Percentiles rank a stretch among this genome's conserved stretches.
Evolutionary conservation across 2,329 filamentous ascomycete species (phyloP).

Genomic region (Talaromyces sp.): DNA sequence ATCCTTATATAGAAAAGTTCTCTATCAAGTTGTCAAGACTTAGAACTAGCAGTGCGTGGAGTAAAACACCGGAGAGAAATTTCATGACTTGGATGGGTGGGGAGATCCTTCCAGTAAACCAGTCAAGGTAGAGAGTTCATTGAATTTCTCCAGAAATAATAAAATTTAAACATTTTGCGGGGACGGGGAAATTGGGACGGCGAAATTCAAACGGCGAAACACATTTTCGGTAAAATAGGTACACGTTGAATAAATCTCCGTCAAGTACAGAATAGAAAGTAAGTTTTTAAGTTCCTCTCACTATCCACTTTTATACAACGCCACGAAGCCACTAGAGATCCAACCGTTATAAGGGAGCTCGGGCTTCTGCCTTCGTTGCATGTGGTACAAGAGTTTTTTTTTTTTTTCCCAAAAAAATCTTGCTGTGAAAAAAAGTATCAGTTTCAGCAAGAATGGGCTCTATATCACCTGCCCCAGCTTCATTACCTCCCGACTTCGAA

Average conservation of each 20-base stretch:
- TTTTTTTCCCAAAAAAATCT: not conserved
- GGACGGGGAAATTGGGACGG: not conserved
- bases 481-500: slow-evolving; percentile 33
- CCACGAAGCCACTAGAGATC: not conserved
- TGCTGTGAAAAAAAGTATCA: not conserved
- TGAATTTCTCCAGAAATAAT: not conserved
- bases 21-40: not conserved
- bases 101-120: not conserved
- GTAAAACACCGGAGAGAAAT: not conserved
- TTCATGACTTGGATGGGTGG: not conserved
- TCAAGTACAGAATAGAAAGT: not conserved
- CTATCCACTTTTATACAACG: not conserved
- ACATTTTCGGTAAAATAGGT: too few species aligned
- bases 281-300: not conserved
- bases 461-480: not conserved
- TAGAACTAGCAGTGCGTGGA: not conserved
- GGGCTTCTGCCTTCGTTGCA: not conserved
- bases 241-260: not conserved
- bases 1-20: not conserved
- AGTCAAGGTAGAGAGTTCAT: not conserved
- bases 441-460: not conserved
- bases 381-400: not conserved
- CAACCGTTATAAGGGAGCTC: not conserved
- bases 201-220: not conserved
- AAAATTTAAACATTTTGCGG: not conserved